Conservation (phyloP, 345 rosid species). For the Syzygium aqueum region DNA sequence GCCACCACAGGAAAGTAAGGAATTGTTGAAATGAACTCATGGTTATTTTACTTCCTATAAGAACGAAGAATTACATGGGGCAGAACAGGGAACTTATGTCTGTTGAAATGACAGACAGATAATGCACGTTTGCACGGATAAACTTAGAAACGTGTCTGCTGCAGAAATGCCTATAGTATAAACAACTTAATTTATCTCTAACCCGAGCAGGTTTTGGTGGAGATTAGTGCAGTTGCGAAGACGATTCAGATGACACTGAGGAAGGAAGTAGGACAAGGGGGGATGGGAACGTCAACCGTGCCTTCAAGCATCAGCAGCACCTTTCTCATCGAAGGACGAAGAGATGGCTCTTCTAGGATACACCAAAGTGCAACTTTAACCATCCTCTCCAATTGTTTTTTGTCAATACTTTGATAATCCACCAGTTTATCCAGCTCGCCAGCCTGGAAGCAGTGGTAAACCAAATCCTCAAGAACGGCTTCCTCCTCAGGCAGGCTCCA, state of each 20-base stretch:
- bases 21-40: not conserved
- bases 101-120: not conserved
- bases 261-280: conserved; percentile 8
- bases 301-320: conserved; percentile 16
- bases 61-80: not conserved
- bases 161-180: not conserved
- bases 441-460: conserved; percentile 8
- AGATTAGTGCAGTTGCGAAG: not conserved
- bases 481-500: not conserved
- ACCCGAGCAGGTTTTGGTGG: not conserved
- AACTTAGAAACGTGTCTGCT: not conserved
- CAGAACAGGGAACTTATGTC: not conserved
- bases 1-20: not conserved
- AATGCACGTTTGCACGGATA: not conserved
- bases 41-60: not conserved
- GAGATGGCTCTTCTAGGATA: conserved; percentile 7
- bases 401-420: conserved; percentile 9
- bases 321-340: conserved; percentile 11
- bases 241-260: not conserved
- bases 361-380: conserved; percentile 21
- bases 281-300: conserved; percentile 11
- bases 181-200: not conserved
- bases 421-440: conserved; percentile 6
- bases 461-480: conserved; percentile 11
- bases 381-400: conserved; percentile 8